These are phyloP conservation scores for Caloboletus firmus DNA, from an alignment of 1,284 basidiomycete species.

Conservation along the genomic window DNA sequence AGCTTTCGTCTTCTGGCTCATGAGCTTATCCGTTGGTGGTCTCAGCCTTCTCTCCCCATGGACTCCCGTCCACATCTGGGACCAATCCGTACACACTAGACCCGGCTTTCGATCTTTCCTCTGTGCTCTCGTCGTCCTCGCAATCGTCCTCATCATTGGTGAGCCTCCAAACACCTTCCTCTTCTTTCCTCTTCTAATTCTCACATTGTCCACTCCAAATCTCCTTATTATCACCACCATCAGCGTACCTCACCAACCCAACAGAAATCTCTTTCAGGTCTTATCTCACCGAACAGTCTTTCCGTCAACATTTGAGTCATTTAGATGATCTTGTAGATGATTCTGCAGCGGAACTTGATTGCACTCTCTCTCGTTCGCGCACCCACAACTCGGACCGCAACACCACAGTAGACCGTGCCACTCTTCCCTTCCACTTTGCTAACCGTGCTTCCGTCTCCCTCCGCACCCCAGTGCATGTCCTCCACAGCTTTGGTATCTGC, in stretches of 20 bases:
- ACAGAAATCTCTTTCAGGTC: conserved; percentile 89
- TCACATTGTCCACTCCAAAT: conserved; percentile 8
- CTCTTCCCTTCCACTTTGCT: conserved; percentile 77
- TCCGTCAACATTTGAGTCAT: conserved; percentile 88
- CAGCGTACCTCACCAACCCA: conserved; percentile 93
- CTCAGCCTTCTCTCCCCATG: conserved; percentile 61
- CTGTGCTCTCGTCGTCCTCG: conserved; percentile 62
- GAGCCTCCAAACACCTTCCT: conserved; percentile 30
- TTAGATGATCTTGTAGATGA: conserved; percentile 72
- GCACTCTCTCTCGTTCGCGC: conserved; percentile 36
- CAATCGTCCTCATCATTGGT: conserved; percentile 74
- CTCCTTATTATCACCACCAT: conserved; percentile 15
- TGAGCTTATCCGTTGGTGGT: conserved; percentile 64
- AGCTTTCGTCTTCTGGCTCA: conserved; percentile 46
- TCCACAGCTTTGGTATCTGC: conserved; percentile 82
- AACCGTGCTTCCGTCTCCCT: conserved; percentile 90
- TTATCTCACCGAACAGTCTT: conserved; percentile 93
- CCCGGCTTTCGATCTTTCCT: conserved; percentile 68
- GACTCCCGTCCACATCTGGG: conserved; percentile 50
- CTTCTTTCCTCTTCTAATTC: background rate
- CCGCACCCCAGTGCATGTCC: conserved; percentile 89
- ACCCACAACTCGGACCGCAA: conserved; percentile 28
- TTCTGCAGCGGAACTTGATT: conserved; percentile 37
- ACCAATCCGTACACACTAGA: conserved; percentile 51
- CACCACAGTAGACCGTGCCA: conserved; percentile 29